Base-by-base conservation (phyloP, 768 basidiomycete genomes). In the Terana coerulea region DNA sequence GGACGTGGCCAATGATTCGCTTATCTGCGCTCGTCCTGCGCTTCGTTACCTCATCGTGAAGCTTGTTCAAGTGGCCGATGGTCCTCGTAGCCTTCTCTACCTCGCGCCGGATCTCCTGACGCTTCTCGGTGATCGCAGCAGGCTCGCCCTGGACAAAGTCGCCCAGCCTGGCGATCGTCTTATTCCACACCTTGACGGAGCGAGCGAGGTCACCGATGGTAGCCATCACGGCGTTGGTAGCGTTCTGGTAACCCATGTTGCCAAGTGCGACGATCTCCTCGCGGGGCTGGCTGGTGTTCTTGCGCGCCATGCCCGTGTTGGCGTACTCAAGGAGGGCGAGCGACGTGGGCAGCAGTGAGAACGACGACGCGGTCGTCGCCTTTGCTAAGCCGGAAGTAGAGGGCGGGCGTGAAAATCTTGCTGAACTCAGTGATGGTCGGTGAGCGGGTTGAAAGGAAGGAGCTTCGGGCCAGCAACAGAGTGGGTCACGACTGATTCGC, bases 181-280 rank as follows among this genome's bases (percentile, higher is more conserved):
- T 22, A 25, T 67, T 36, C 59, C 55, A 71, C 19, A 10, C n/a
- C 3, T 55, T 51, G 56, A 70, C 65, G 31, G 29, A 25, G 40
- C n/a, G 8, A 12, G 12, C 5, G 17, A 25, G 50, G 51, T 55
- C 40, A 39, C 59, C 61, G 47, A 67, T 66, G 15, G 25, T 37
- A 29, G 34, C 39, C 64, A 62, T 63, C 28, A 72, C 72, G 56
- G 28, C 51, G 47, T 17, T 55, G 49, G 67, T 34, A 47, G 64
- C 62, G 21, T 64, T 58, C 22, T 53, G 33, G 57, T 61, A 69
- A 37, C 45, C 58, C 42, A 10, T 41, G 46, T 14, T 53, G 31
- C 71, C 71, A 37, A 68, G 69, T n/a, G 51, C 54, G 56, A 70
- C 47, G 58, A 72, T 58, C 31, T 73, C 54, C 52, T 69, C 62